These are phyloP conservation scores for Brassica cretica DNA, from an alignment of 345 rosid species.

Conservation along the genomic window DNA sequence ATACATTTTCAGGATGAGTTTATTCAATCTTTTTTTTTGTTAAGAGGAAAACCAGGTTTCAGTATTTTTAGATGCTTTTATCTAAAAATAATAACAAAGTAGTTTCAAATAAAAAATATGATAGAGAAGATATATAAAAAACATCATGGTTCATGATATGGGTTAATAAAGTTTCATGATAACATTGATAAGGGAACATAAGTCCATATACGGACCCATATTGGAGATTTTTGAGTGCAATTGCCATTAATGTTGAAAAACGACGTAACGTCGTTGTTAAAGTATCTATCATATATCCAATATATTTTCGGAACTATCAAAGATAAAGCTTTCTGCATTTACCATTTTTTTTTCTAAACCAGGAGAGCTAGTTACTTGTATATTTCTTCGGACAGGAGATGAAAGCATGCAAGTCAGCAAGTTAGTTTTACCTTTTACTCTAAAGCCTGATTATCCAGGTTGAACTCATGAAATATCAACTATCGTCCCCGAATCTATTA, in stretches of 20 bases:
- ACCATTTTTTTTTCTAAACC: neutral
- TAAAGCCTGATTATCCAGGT: too few species aligned
- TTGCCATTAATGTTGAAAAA: neutral
- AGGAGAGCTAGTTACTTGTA: too few species aligned
- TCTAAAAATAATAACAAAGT: neutral
- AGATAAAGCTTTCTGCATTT: neutral
- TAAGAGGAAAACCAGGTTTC: neutral
- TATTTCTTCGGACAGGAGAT: too few species aligned
- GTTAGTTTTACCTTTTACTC: too few species aligned
- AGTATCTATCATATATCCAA: neutral
- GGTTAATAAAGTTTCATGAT: neutral
- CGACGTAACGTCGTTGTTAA: neutral
- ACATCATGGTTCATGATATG: neutral
- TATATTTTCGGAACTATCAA: neutral
- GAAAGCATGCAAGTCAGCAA: too few species aligned
- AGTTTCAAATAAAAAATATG: neutral
- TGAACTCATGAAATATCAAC: too few species aligned
- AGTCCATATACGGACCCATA: neutral
- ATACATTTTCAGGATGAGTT: neutral
- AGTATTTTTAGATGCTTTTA: neutral
- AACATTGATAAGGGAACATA: neutral
- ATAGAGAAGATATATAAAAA: neutral
- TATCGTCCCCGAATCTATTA: too few species aligned
- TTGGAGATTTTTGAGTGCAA: neutral
- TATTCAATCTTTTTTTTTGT: neutral